A percentile compares a stretch with the other conserved stretches of the same genome.
Conservation (phyloP, 1,284 basidiomycete species). For the Naganishia liquefaciens region DNA sequence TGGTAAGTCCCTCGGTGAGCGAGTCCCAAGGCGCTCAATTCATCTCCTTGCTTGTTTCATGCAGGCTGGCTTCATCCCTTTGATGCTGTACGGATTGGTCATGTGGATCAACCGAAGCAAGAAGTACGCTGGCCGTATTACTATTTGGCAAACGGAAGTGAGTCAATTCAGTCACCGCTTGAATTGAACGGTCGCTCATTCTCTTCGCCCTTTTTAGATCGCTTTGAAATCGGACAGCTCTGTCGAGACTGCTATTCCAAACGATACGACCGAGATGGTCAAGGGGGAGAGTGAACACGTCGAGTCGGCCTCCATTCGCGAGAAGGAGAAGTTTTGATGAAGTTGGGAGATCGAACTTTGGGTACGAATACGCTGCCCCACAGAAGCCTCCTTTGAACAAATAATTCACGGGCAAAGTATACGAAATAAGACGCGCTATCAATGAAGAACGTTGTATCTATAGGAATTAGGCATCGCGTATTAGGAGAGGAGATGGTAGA, state of each 20-base stretch:
- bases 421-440: no score
- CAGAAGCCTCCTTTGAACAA: no score
- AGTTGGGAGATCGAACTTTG: no score
- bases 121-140: conserved; percentile 24
- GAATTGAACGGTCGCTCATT: background rate
- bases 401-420: no score
- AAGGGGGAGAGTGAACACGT: conserved; percentile 12
- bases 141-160: conserved; percentile 23
- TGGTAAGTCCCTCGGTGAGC: conserved; percentile 9
- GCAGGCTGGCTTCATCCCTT: conserved; percentile 29
- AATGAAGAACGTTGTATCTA: no score
- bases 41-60: background rate
- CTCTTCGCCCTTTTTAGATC: background rate
- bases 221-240: conserved; percentile 9
- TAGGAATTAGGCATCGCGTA: no score
- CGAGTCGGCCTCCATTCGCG: conserved; percentile 1
- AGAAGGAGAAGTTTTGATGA: background rate
- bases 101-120: conserved; percentile 31
- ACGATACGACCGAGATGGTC: background rate
- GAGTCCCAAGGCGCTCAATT: background rate
- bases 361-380: no score
- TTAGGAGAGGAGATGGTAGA: no score
- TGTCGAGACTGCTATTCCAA: conserved; percentile 10
- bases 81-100: conserved; percentile 31
- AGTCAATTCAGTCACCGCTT: background rate